These are phyloP conservation scores for Neolentinus lepideus DNA, from an alignment of 1,284 basidiomycete species.

Conservation along the genomic window DNA sequence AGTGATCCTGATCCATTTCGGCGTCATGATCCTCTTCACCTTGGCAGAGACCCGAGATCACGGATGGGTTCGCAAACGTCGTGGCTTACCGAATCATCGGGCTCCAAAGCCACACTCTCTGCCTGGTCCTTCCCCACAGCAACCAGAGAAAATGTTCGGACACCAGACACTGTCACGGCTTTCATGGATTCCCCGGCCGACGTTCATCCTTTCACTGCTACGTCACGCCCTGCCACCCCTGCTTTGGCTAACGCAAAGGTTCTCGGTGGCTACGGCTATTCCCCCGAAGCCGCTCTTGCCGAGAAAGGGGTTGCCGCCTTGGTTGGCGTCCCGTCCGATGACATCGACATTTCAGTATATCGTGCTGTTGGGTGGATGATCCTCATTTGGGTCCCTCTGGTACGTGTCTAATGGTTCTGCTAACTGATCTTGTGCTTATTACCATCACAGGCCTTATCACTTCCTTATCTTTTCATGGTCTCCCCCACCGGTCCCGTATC, in stretches of 20 bases:
- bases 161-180: slow-evolving; percentile 17
- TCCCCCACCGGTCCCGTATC: slow-evolving; percentile 27
- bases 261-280: slow-evolving; percentile 56
- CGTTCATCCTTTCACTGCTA: slow-evolving; percentile 27
- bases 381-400: slow-evolving; percentile 59
- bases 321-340: slow-evolving; percentile 30
- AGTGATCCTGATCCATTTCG: slow-evolving; percentile 58
- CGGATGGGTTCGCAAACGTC: slow-evolving; percentile 59
- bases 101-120: slow-evolving; percentile 47
- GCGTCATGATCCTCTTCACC: slow-evolving; percentile 17
- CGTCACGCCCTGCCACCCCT: slow-evolving; percentile 41
- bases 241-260: slow-evolving; percentile 51
- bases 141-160: slow-evolving; percentile 7
- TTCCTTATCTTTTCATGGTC: slow-evolving; percentile 50
- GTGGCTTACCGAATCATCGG: slow-evolving; percentile 59
- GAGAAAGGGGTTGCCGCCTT: slow-evolving; percentile 45
- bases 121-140: slow-evolving; percentile 61
- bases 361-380: slow-evolving; percentile 54
- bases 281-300: slow-evolving; percentile 31
- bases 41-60: slow-evolving; percentile 26
- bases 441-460: slow-evolving; percentile 37
- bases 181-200: slow-evolving; percentile 35
- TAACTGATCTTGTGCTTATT: neutral
- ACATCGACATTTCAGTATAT: slow-evolving; percentile 45
- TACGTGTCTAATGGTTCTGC: slow-evolving; percentile 25